Percentiles rank a stretch among this genome's conserved stretches.
Conservation (phyloP, 164 flowering plant species). For the Houttuynia cordata region DNA sequence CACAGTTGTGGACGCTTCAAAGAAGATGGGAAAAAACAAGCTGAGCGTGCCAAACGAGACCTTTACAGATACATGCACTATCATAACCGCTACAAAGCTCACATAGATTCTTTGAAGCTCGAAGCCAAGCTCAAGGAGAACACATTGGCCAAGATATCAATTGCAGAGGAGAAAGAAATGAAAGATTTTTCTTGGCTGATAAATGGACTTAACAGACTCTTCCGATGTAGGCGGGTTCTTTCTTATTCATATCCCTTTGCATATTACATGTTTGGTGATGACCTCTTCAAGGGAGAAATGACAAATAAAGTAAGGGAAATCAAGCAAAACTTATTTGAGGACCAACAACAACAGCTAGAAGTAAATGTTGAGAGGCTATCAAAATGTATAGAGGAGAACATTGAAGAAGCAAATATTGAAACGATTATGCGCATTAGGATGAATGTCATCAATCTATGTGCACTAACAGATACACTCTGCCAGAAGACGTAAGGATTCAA, state of each 20-base stretch:
- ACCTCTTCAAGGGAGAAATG: conserved; percentile 42
- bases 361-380: conserved; percentile 46
- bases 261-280: conserved; percentile 51
- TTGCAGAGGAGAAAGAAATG: conserved; percentile 20
- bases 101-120: conserved; percentile 43
- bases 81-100: conserved; percentile 41
- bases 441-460: conserved; percentile 35
- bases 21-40: conserved; percentile 19
- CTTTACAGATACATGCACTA: conserved; percentile 49
- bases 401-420: conserved; percentile 19
- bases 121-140: conserved; percentile 34
- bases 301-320: conserved; percentile 21
- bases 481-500: conserved; percentile 31
- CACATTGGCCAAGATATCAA: conserved; percentile 17
- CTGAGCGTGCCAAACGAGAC: conserved; percentile 33
- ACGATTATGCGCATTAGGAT: conserved; percentile 27
- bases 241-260: conserved; percentile 56
- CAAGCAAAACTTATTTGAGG: conserved; percentile 44
- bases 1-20: conserved; percentile 49
- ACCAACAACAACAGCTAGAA: conserved; percentile 54
- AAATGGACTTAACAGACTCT: conserved; percentile 41
- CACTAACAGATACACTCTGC: conserved; percentile 30
- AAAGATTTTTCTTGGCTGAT: conserved; percentile 38
- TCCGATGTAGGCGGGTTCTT: conserved; percentile 45
- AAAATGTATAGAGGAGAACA: conserved; percentile 29